phyloP scores from a whole-genome alignment of 768 basidiomycete species.

The Boletus vinaceobasis region DNA sequence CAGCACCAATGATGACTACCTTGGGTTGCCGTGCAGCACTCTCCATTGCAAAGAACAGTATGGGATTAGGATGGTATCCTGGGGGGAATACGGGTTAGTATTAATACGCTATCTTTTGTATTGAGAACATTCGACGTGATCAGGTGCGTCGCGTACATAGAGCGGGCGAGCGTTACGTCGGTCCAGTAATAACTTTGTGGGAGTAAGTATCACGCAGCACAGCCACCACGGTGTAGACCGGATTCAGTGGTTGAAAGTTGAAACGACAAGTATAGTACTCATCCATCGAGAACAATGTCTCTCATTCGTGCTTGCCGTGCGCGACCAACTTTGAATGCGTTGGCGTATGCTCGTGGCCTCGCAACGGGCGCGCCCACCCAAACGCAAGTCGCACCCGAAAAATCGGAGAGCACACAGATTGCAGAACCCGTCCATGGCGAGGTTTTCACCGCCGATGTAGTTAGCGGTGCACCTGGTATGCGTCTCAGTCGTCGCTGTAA shows the following conservation, averaged over 20 bases:
- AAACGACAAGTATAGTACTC: neutral
- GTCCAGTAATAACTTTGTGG: neutral
- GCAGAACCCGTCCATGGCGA: constrained; percentile 50
- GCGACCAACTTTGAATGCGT: constrained; percentile 17
- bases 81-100: neutral
- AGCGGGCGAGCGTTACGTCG: no score
- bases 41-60: neutral
- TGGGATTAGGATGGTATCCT: neutral
- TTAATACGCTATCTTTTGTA: neutral
- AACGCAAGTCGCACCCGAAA: constrained; percentile 18
- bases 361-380: constrained; percentile 18
- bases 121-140: neutral
- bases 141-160: neutral
- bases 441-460: constrained; percentile 72
- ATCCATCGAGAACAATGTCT: constrained; percentile 41
- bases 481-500: constrained; percentile 1
- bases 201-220: neutral
- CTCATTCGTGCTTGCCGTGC: constrained; percentile 47
- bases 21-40: neutral
- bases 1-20: constrained; percentile 22
- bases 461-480: constrained; percentile 85
- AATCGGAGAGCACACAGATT: constrained; percentile 34
- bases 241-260: neutral
- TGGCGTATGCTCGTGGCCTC: constrained; percentile 18
- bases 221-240: constrained; percentile 21